phyloP scores from a whole-genome alignment of 257 asterid species.

The Gentiana straminea region DNA sequence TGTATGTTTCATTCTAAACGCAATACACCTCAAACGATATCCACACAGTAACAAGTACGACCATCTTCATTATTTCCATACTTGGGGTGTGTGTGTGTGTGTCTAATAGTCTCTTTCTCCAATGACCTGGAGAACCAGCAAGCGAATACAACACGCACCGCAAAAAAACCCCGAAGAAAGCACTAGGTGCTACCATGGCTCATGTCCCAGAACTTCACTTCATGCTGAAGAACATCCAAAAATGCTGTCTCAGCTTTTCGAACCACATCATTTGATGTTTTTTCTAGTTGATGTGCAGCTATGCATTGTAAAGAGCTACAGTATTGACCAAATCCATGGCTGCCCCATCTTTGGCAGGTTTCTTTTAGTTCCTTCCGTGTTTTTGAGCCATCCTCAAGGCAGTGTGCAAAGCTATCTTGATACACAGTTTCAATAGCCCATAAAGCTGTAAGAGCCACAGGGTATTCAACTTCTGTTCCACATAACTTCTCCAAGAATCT shows the following conservation, averaged over 20 bases:
- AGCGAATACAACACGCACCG: too few species aligned
- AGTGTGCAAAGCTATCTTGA: conserved; percentile 81
- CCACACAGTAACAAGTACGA: too few species aligned
- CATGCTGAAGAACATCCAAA: conserved; percentile 45
- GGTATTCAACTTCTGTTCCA: conserved; percentile 54
- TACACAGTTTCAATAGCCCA: conserved; percentile 82
- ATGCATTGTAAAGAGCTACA: conserved; percentile 42
- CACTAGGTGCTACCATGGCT: conserved; percentile 24
- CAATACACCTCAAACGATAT: too few species aligned
- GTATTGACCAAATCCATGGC: conserved; percentile 38
- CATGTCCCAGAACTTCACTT: conserved; percentile 82
- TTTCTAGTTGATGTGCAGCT: conserved; percentile 38
- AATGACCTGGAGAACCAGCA: too few species aligned
- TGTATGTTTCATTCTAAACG: too few species aligned
- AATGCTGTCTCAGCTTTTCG: conserved; percentile 51
- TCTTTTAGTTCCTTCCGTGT: conserved; percentile 57
- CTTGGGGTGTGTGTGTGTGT: too few species aligned
- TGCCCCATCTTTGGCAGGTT: conserved; percentile 76
- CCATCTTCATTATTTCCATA: too few species aligned
- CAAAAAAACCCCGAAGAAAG: too few species aligned
- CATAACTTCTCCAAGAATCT: conserved; percentile 57
- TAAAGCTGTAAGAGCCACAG: conserved; percentile 52
- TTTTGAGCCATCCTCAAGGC: conserved; percentile 48
- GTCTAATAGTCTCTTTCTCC: too few species aligned
- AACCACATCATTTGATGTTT: conserved; percentile 33